Base-by-base conservation (phyloP, 441 rosid species). In the Aquilaria agallochum region DNA sequence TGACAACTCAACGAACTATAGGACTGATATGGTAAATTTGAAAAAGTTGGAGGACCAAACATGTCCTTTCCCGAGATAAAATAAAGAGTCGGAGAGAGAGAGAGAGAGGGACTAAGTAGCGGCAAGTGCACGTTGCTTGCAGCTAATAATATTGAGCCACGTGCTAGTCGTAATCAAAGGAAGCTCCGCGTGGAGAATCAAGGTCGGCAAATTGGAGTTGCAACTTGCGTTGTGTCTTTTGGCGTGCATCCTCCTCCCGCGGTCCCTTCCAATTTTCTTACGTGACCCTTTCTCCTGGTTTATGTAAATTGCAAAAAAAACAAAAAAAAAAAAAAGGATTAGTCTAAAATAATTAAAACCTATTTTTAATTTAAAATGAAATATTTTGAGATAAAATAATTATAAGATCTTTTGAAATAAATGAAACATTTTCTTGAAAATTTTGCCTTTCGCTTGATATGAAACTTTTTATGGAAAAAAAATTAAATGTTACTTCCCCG, bases 41-140 rank as follows among this genome's bases (percentile, higher is more conserved):
- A 20, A 20, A 20, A 20, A 20, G 27, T 20, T 20, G 1, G 27
- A 20, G 27, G 27, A 20, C 27, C 27, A 20, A 1, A 20, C 27
- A 31, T 55, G 11, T 31, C 12, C 45, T 14, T 46, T 5, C 11
- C 8, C 0, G 0, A 32, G 7, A n/a, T 15, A 55, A 30, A 14
- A 48, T 20, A 20, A 20, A 20, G 27, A 20, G 27, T 20, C 27
- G 27, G 27, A 20, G 27, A 20, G 27, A 20, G 27, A 20, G 27
- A 20, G 27, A 20, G 27, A 20, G 27, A 20, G 27, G 27, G 27
- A 20, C 27, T 20, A 49, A 15, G 31, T 6, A 50, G 65, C 73
- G 68, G 72, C 60, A 31, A 13, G 6, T 20, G 65, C 67, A 74
- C 66, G 76, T 68, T 60, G 47, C 27, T 34, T 32, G 27, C 15